A percentile compares a stretch with the other conserved stretches of the same genome.
These are phyloP conservation scores for Drosera capensis DNA, from an alignment of 148 eudicot genomes.

Conservation along the genomic window DNA sequence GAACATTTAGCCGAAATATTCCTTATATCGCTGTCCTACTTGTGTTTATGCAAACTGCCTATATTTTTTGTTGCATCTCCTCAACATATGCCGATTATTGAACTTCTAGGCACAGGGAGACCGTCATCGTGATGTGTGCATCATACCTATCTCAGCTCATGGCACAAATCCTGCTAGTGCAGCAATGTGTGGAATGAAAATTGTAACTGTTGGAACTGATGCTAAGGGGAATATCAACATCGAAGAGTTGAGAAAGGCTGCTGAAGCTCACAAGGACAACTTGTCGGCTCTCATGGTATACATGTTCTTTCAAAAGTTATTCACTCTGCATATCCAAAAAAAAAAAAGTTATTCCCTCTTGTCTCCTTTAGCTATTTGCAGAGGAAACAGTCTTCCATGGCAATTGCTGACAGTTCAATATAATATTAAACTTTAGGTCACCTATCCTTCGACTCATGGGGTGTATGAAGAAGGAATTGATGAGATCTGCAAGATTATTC, in stretches of 20 bases:
- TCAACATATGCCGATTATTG: neutral
- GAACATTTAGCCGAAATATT: no score
- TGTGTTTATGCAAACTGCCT: no score
- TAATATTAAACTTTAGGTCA: constrained; percentile 39
- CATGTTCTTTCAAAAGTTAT: neutral
- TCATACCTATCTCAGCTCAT: constrained; percentile 93
- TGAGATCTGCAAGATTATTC: constrained; percentile 91
- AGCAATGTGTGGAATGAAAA: constrained; percentile 99
- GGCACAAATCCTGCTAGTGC: constrained; percentile 99
- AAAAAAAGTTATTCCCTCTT: neutral
- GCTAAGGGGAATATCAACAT: constrained; percentile 93
- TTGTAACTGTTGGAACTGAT: constrained; percentile 89
- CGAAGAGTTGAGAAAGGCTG: constrained; percentile 78
- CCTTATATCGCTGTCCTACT: no score
- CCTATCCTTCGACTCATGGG: constrained; percentile 98
- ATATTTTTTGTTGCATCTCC: neutral
- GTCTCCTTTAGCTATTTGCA: neutral
- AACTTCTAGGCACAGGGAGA: constrained; percentile 76
- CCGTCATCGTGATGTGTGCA: constrained; percentile 94
- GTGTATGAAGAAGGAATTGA: constrained; percentile 99
- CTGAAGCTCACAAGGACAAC: constrained; percentile 76
- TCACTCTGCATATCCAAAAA: neutral
- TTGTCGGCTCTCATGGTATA: constrained; percentile 87
- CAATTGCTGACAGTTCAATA: neutral
- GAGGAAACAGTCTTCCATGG: neutral